phyloP scores from a whole-genome alignment of 164 flowering plant species.

The Dillenia suffruticosa region DNA sequence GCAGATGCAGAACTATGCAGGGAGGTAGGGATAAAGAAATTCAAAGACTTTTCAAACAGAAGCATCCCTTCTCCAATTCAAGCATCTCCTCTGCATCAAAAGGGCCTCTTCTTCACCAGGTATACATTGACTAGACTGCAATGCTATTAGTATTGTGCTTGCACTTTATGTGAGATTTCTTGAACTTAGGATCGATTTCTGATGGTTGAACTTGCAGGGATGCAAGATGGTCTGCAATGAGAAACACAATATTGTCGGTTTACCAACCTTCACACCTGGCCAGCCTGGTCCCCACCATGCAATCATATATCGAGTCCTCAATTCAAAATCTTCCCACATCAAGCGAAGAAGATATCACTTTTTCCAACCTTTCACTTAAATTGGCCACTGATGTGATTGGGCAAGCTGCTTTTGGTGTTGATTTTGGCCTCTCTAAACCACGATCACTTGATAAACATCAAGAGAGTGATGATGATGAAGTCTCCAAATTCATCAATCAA shows the following conservation, averaged over 20 bases:
- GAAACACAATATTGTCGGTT: conserved; percentile 77
- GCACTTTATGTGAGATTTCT: too few species aligned
- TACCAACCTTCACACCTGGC: conserved; percentile 93
- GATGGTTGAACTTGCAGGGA: conserved; percentile 44
- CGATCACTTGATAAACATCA: conserved; percentile 9
- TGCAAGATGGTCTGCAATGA: conserved; percentile 82
- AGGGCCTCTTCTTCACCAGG: conserved; percentile 94
- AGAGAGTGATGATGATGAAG: conserved; percentile 27
- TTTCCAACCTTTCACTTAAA: conserved; percentile 67
- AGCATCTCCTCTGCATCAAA: conserved; percentile 91
- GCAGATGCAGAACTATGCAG: conserved; percentile 87
- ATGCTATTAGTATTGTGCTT: too few species aligned
- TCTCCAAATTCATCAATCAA: conserved; percentile 68
- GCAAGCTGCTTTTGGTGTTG: conserved; percentile 83
- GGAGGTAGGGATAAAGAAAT: conserved; percentile 89
- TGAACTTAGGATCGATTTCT: too few species aligned
- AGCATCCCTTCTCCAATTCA: conserved; percentile 94
- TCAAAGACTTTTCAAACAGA: conserved; percentile 78
- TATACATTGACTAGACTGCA: conserved; percentile 8
- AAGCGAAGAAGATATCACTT: conserved; percentile 37
- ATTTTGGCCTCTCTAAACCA: conserved; percentile 75
- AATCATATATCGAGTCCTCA: conserved; percentile 60
- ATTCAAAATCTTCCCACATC: conserved; percentile 34
- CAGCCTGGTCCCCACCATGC: conserved; percentile 76
- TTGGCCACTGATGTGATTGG: conserved; percentile 92